Evolutionary conservation across 2,329 filamentous ascomycete genomes (phyloP).

Genomic region (Eutypella sp.): DNA sequence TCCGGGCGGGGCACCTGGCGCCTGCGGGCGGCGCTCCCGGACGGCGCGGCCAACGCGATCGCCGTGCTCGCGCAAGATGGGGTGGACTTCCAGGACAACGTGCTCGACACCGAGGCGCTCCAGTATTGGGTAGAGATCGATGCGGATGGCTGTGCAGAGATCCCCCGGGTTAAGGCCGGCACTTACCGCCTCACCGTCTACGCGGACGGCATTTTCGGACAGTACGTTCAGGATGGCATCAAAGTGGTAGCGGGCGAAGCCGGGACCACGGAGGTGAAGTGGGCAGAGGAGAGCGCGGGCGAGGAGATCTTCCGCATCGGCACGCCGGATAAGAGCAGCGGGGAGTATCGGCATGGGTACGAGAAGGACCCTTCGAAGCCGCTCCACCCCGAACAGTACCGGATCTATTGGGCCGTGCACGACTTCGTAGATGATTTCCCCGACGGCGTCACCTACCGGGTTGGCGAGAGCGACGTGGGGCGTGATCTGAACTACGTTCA

Average conservation of each 20-base stretch:
- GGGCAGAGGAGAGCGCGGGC: constrained; percentile 51
- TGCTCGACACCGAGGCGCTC: constrained; percentile 46
- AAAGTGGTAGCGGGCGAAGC: constrained; percentile 36
- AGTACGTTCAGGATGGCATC: constrained; percentile 49
- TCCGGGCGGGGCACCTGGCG: constrained; percentile 45
- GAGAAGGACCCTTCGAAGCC: constrained; percentile 42
- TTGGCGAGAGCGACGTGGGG: constrained; percentile 45
- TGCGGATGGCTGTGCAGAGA: constrained; percentile 40
- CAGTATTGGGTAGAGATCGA: constrained; percentile 59
- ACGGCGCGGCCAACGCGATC: constrained; percentile 44
- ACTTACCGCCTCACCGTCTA: constrained; percentile 60
- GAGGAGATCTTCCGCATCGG: constrained; percentile 59
- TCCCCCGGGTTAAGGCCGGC: constrained; percentile 51
- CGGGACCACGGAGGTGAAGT: constrained; percentile 36
- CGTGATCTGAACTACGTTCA: constrained; percentile 60
- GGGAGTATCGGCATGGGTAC: constrained; percentile 56
- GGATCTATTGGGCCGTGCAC: constrained; percentile 57
- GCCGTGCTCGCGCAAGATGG: constrained; percentile 50
- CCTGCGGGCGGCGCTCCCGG: constrained; percentile 46
- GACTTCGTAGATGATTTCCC: constrained; percentile 58
- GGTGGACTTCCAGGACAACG: constrained; percentile 55
- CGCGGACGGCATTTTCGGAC: constrained; percentile 57
- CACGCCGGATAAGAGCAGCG: constrained; percentile 55
- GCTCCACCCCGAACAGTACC: constrained; percentile 50
- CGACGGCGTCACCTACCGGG: constrained; percentile 50